Percentiles rank a stretch among this genome's conserved stretches.
Conservation (phyloP, 805 yeast species). For the Henningerozyma blattae region DNA sequence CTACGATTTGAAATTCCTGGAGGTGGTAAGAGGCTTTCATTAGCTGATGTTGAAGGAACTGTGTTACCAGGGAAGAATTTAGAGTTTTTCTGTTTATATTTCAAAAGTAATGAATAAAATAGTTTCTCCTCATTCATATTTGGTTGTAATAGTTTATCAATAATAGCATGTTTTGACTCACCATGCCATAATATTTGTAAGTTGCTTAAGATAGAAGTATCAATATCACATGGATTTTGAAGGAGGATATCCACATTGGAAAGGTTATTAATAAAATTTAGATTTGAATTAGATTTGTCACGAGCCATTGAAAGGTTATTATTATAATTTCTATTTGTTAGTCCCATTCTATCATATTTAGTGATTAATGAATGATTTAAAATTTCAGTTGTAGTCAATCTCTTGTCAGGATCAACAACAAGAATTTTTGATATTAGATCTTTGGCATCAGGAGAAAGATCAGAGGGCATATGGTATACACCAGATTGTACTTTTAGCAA, state of each 20-base stretch:
- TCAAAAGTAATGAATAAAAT: slow-evolving; percentile 62
- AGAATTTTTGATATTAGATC: slow-evolving; percentile 56
- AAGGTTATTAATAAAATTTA: slow-evolving; percentile 9
- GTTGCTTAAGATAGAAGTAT: slow-evolving; percentile 61
- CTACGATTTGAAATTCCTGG: background rate
- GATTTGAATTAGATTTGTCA: slow-evolving; percentile 20
- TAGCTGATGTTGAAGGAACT: background rate
- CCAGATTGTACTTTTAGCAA: slow-evolving; percentile 70
- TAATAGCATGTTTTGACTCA: slow-evolving; percentile 44
- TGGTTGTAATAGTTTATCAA: slow-evolving; percentile 40
- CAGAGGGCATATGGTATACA: slow-evolving; percentile 56
- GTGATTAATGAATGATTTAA: slow-evolving; percentile 65
- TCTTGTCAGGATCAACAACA: slow-evolving; percentile 54
- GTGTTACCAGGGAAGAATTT: slow-evolving; percentile 1
- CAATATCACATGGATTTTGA: slow-evolving; percentile 37
- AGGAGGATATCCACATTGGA: slow-evolving; percentile 10
- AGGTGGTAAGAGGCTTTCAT: background rate
- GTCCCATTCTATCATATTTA: slow-evolving; percentile 38
- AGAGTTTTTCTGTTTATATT: slow-evolving; percentile 63
- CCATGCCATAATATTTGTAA: slow-evolving; percentile 77
- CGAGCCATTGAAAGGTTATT: slow-evolving; percentile 1
- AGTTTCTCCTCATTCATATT: slow-evolving; percentile 65
- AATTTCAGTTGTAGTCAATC: slow-evolving; percentile 60
- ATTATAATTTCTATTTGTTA: slow-evolving; percentile 12
- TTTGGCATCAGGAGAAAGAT: slow-evolving; percentile 51